Evolutionary conservation across 331 rosid species (phyloP).

Genomic region (Dryas integrifolia): DNA sequence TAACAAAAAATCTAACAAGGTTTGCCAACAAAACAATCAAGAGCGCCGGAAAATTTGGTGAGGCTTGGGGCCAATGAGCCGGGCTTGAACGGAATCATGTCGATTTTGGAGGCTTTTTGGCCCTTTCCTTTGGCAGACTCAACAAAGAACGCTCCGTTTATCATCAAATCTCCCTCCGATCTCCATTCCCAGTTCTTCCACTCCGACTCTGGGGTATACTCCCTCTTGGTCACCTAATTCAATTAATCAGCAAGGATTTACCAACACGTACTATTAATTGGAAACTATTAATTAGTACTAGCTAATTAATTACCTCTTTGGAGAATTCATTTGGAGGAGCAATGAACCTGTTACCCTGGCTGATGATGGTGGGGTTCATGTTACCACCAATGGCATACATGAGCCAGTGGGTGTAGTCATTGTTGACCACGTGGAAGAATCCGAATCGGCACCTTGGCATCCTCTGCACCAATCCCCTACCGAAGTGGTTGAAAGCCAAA

Average conservation of each 20-base stretch:
- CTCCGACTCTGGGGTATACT: conserved; percentile 23
- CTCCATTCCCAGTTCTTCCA: conserved; percentile 83
- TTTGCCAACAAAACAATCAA: conserved; percentile 26
- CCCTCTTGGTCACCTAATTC: conserved; percentile 63
- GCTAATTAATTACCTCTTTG: conserved; percentile 50
- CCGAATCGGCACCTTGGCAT: conserved; percentile 78
- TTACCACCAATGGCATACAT: conserved; percentile 97
- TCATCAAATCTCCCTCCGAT: conserved; percentile 55
- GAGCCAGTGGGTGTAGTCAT: conserved; percentile 77
- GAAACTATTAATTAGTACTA: too few species aligned
- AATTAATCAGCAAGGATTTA: background rate
- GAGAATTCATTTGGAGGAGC: conserved; percentile 34
- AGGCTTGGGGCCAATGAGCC: conserved; percentile 47
- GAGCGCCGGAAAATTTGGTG: conserved; percentile 52
- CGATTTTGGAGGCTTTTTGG: conserved; percentile 26
- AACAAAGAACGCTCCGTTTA: conserved; percentile 66
- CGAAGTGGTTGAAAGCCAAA: conserved; percentile 81
- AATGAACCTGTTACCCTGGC: conserved; percentile 76
- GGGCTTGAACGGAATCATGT: conserved; percentile 49
- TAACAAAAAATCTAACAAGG: conserved; percentile 7
- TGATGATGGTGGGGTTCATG: conserved; percentile 61
- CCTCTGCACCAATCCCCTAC: conserved; percentile 62
- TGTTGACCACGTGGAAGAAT: conserved; percentile 68
- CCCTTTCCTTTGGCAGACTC: conserved; percentile 37
- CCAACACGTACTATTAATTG: too few species aligned